Conservation (phyloP, 169 alveolate genomes). For the Eimeria tenella region DNA sequence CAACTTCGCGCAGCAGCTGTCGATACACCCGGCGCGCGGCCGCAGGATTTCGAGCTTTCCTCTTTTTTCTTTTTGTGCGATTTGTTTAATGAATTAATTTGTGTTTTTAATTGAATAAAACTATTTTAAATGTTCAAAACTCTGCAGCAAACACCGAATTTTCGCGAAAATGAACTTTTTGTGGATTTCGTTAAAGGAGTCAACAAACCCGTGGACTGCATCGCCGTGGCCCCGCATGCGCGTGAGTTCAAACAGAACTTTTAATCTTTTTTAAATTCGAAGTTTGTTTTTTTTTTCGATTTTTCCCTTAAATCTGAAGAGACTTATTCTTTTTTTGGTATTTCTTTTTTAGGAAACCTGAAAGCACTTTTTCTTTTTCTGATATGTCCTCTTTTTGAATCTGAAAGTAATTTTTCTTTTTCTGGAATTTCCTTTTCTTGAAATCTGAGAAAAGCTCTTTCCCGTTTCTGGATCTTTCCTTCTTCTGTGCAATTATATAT, state of each 20-base stretch:
- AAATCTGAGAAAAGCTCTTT: background rate
- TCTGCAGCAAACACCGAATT: background rate
- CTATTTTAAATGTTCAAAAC: no score
- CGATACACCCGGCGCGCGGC: no score
- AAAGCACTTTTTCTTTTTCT: background rate
- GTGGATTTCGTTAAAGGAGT: conserved; percentile 9
- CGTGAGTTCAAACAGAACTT: background rate
- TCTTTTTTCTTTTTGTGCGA: no score
- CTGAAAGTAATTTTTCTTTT: background rate
- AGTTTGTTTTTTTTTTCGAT: background rate
- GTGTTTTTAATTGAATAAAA: no score
- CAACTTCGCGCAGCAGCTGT: no score
- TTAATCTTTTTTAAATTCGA: background rate
- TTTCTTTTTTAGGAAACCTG: background rate
- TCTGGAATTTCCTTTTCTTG: background rate
- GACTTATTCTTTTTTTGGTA: background rate
- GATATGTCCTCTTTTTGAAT: background rate
- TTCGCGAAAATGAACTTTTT: background rate
- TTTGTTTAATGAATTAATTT: no score
- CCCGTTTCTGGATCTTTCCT: background rate
- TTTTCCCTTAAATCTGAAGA: background rate
- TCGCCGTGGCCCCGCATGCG: conserved; percentile 15
- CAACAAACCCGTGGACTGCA: conserved; percentile 17
- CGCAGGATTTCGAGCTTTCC: no score
- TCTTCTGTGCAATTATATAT: background rate